Evolutionary conservation across 306 rosid species (phyloP), one percentile per base, ranked within the genome.

Genomic region (Lathyrus sativus): DNA sequence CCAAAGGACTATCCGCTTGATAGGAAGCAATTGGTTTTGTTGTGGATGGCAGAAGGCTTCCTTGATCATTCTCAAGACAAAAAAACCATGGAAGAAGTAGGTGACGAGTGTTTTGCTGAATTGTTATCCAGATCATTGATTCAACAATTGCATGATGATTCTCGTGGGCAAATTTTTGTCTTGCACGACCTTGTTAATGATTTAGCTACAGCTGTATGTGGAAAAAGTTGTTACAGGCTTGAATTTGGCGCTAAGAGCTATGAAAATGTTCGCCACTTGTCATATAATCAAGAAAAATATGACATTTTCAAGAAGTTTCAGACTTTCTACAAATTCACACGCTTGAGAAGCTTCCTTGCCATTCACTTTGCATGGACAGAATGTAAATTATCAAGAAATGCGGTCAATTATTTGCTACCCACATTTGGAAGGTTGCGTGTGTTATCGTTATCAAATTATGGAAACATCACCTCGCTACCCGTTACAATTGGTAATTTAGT

Each of bases 361-460:
- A 22, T 8, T 2, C 2, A 0, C 9, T 0, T 0, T 4, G 1
- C 0, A 3, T 0, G 2, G 13, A n/a, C n/a, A 0, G 0, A 0
- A 1, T 3, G 1, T 6, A 10, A 46, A 6, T 8, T 46, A 9
- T 31, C 29, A 1, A 45, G 11, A 2, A 46, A 9, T 7, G 28
- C 29, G 26, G 6, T 28, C 0, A 2, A 46, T 28, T 17, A 65
- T 46, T 31, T 65, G 3, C 29, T 46, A 3, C 45, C 71, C n/a
- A 29, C 19, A 46, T 6, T 65, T 0, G 18, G 3, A 29, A 26
- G 31, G 3, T 14, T 46, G 15, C 29, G 71, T n/a, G 58, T 45
- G 2, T 0, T 65, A 3, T 65, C 58, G 0, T 0, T 65, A 6
- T 28, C 43, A 14, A 46, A 3, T 0, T 65, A 65, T 33, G 0